A percentile compares a stretch with the other conserved stretches of the same genome.
These are phyloP conservation scores for Boletus coccyginus DNA, from an alignment of 768 basidiomycete species.

Conservation along the genomic window DNA sequence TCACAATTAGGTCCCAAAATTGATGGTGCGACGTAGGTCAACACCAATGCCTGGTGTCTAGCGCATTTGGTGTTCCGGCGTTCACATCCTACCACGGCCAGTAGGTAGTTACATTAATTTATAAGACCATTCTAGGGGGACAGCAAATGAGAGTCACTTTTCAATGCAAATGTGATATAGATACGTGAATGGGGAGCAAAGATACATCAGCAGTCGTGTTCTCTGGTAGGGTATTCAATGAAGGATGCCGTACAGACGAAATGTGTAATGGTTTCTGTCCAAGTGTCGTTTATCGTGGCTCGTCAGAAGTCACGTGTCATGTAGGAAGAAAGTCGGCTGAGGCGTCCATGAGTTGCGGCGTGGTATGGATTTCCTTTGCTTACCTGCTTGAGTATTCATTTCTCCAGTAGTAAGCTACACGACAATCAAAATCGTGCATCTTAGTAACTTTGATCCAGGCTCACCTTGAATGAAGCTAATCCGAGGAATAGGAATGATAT, in stretches of 20 bases:
- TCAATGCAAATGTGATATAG: slow-evolving; percentile 29
- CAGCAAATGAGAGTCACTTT: slow-evolving; percentile 18
- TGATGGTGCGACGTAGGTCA: slow-evolving; percentile 1
- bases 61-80: neutral
- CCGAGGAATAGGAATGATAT: slow-evolving; percentile 80
- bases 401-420: slow-evolving; percentile 39
- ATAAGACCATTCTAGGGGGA: slow-evolving; percentile 15
- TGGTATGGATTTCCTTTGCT: slow-evolving; percentile 18
- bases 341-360: slow-evolving; percentile 6
- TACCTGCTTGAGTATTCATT: slow-evolving; percentile 67
- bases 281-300: neutral
- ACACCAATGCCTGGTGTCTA: neutral
- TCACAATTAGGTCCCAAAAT: slow-evolving; percentile 10
- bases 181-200: slow-evolving; percentile 27
- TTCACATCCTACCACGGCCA: neutral
- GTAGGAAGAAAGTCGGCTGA: slow-evolving; percentile 65
- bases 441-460: slow-evolving; percentile 1
- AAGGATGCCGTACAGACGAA: slow-evolving; percentile 10
- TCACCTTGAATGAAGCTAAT: slow-evolving; percentile 78
- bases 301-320: slow-evolving; percentile 26
- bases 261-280: slow-evolving; percentile 6
- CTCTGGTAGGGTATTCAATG: slow-evolving; percentile 13
- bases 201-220: slow-evolving; percentile 23
- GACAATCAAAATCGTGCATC: slow-evolving; percentile 2
- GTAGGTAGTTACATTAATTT: slow-evolving; percentile 32